phyloP scores from a whole-genome alignment of 2,329 filamentous ascomycete genomes.

The Corniculantispora saksenae region DNA sequence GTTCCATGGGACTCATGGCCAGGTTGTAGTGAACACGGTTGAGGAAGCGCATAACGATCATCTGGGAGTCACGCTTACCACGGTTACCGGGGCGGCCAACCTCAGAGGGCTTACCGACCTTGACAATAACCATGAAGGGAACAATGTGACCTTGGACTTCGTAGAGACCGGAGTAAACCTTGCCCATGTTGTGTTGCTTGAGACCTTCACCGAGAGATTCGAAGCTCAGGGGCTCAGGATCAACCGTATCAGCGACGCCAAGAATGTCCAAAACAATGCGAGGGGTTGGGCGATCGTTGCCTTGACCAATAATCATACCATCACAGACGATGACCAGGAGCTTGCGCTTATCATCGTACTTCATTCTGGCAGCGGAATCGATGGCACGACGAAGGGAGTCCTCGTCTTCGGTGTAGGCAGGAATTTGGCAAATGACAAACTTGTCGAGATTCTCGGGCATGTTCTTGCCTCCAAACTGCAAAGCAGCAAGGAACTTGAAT shows the following conservation, averaged over 20 bases:
- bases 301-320: constrained; percentile 99
- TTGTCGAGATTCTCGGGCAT: constrained; percentile 96
- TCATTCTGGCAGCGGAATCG: constrained; percentile 92
- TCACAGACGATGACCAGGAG: constrained; percentile 90
- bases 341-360: constrained; percentile 98
- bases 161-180: constrained; percentile 96
- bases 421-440: constrained; percentile 96
- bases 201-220: constrained; percentile 92
- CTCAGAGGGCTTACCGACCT: constrained; percentile 96
- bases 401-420: constrained; percentile 97
- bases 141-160: constrained; percentile 98
- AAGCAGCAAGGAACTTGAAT: constrained; percentile 95
- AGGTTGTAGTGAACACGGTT: constrained; percentile 98
- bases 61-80: constrained; percentile 98
- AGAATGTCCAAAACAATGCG: constrained; percentile 96
- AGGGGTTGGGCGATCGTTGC: constrained; percentile 93
- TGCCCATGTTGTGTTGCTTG: constrained; percentile 99
- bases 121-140: constrained; percentile 94
- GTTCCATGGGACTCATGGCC: constrained; percentile 91
- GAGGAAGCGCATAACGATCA: constrained; percentile 97
- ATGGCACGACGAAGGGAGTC: constrained; percentile 96
- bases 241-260: constrained; percentile 88
- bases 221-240: constrained; percentile 94
- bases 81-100: constrained; percentile 93
- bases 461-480: constrained; percentile 91